Percentiles rank a stretch among this genome's conserved stretches.
These are phyloP conservation scores for Diplotaxis tenuifolia DNA, from an alignment of 345 rosid genomes.

Conservation along the genomic window DNA sequence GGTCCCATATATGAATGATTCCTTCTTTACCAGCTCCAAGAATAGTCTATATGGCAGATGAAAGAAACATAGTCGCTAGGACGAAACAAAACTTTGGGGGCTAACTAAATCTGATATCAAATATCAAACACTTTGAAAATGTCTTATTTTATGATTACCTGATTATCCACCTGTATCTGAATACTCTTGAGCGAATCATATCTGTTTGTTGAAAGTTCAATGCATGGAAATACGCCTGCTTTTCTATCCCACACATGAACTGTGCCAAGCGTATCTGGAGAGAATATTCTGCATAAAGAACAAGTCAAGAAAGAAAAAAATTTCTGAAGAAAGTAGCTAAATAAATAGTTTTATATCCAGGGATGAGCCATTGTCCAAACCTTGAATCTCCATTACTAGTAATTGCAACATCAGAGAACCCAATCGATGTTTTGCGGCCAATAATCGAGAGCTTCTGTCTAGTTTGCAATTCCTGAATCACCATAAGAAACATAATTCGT, in stretches of 20 bases:
- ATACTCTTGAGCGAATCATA: conserved; percentile 54
- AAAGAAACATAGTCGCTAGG: conserved; percentile 8
- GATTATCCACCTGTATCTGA: conserved; percentile 63
- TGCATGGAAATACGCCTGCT: conserved; percentile 56
- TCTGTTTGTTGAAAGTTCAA: conserved; percentile 55
- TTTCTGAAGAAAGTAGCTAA: conserved; percentile 21
- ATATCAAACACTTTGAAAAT: neutral
- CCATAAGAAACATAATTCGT: conserved; percentile 6
- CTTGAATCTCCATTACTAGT: conserved; percentile 54
- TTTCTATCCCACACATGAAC: conserved; percentile 90
- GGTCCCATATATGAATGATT: conserved; percentile 76
- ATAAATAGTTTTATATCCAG: conserved; percentile 17
- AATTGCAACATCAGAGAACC: conserved; percentile 73
- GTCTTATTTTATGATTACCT: conserved; percentile 48
- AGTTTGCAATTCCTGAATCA: conserved; percentile 62
- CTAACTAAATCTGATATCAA: conserved; percentile 5
- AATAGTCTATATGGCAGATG: conserved; percentile 47
- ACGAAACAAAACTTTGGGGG: conserved; percentile 12
- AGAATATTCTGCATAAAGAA: conserved; percentile 54
- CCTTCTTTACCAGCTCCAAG: conserved; percentile 81
- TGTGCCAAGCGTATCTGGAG: conserved; percentile 67
- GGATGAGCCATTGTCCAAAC: conserved; percentile 39
- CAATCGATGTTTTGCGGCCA: conserved; percentile 51
- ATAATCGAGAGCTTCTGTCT: conserved; percentile 46
- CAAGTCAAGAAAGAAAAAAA: conserved; percentile 5